phyloP scores from a whole-genome alignment of 768 basidiomycete genomes.

The Boletus tomentosulus region DNA sequence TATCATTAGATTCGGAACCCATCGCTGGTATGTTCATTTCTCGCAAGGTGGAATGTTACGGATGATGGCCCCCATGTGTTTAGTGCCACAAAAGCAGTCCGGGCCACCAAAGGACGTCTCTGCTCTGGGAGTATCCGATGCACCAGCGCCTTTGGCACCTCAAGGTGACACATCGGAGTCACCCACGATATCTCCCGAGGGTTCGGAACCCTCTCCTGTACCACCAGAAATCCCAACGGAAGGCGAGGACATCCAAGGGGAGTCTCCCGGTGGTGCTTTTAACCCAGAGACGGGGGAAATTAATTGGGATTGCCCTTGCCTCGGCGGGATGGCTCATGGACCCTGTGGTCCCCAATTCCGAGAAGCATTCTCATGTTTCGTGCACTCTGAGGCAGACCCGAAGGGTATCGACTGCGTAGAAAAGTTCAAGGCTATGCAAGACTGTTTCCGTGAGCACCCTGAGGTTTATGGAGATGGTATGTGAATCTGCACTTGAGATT shows the following conservation, averaged over 20 bases:
- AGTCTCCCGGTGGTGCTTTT: slow-evolving; percentile 56
- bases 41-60: background rate
- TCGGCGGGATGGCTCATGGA: slow-evolving; percentile 98
- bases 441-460: slow-evolving; percentile 93
- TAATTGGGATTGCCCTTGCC: slow-evolving; percentile 99
- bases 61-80: background rate
- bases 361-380: slow-evolving; percentile 95
- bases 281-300: slow-evolving; percentile 98
- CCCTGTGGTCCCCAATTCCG: slow-evolving; percentile 93
- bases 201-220: slow-evolving; percentile 6
- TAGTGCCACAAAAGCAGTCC: slow-evolving; percentile 19
- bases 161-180: slow-evolving; percentile 18
- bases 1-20: slow-evolving; percentile 45
- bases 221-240: slow-evolving; percentile 11
- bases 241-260: slow-evolving; percentile 25
- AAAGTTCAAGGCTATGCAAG: slow-evolving; percentile 96
- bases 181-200: background rate
- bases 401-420: slow-evolving; percentile 98
- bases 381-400: slow-evolving; percentile 89
- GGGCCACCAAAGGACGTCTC: background rate
- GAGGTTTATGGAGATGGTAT: slow-evolving; percentile 93
- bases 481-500: slow-evolving; percentile 24
- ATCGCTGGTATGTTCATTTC: slow-evolving; percentile 22
- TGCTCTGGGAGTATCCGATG: slow-evolving; percentile 15
- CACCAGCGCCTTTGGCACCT: slow-evolving; percentile 11